phyloP scores from a whole-genome alignment of 1,284 basidiomycete species.

The Ustilago loliicola region DNA sequence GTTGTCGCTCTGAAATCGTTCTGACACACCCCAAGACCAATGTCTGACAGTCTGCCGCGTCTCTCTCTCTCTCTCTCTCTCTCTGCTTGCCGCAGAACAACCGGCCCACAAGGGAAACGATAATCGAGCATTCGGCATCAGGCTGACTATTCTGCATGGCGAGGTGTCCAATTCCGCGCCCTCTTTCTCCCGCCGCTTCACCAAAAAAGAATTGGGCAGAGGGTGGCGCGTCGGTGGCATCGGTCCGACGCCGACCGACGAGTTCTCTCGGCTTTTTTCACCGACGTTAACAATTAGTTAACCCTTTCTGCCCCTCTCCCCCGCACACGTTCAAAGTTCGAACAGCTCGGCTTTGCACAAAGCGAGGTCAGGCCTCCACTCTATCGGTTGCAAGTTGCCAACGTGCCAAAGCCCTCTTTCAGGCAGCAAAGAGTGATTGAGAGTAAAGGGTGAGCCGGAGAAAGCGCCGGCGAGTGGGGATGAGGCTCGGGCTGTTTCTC shows the following conservation, averaged over 20 bases:
- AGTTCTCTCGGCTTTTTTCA: conserved; percentile 2
- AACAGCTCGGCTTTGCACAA: conserved; percentile 5
- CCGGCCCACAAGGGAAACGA: neutral
- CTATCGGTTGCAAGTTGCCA: neutral
- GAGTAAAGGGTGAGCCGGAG: conserved; percentile 1
- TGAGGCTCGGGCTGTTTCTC: neutral
- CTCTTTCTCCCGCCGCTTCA: conserved; percentile 7
- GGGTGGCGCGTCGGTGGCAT: neutral
- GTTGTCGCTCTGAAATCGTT: neutral
- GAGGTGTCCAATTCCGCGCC: conserved; percentile 20
- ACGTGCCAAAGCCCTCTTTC: too few relatives aligned
- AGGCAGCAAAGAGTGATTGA: too few relatives aligned
- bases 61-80: neutral
- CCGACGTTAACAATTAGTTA: conserved; percentile 18
- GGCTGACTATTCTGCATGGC: neutral
- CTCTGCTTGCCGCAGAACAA: neutral
- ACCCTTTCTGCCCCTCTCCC: neutral
- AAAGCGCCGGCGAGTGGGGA: neutral
- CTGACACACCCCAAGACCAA: neutral
- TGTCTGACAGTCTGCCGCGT: neutral
- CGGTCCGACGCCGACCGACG: conserved; percentile 40
- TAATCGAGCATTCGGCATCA: neutral
- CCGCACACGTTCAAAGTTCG: conserved; percentile 4
- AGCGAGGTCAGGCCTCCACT: conserved; percentile 1
- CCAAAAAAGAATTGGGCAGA: neutral